These are phyloP conservation scores for Pneumocystis oryctolagi DNA, from an alignment of 1,139 yeast genomes.

Conservation along the genomic window DNA sequence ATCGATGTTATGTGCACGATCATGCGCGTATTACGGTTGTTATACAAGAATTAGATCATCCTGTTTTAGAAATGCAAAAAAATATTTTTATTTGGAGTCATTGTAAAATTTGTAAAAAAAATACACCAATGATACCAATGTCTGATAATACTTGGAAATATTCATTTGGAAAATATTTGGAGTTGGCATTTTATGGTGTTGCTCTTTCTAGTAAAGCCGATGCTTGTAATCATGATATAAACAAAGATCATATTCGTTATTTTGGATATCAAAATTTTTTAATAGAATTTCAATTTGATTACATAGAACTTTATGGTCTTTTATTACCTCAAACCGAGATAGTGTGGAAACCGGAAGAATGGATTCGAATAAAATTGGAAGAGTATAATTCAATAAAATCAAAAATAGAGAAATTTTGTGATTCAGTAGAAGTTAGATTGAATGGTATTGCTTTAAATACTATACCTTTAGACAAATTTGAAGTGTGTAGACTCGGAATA, in stretches of 20 bases:
- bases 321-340: conserved; percentile 61
- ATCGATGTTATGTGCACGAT: conserved; percentile 80
- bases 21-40: conserved; percentile 65
- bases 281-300: conserved; percentile 61
- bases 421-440: conserved; percentile 56
- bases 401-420: conserved; percentile 49
- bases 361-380: conserved; percentile 53
- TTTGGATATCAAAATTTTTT: conserved; percentile 73
- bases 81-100: conserved; percentile 84
- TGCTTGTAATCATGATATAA: conserved; percentile 63
- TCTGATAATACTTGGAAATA: conserved; percentile 79
- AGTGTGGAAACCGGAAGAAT: conserved; percentile 59
- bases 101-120: conserved; percentile 62
- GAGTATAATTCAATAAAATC: conserved; percentile 40
- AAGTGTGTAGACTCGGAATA: conserved; percentile 48
- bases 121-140: conserved; percentile 74
- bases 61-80: conserved; percentile 46
- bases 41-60: conserved; percentile 45
- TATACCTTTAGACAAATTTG: conserved; percentile 45
- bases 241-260: conserved; percentile 65
- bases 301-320: conserved; percentile 61
- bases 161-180: conserved; percentile 86
- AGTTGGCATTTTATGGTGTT: conserved; percentile 66
- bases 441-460: conserved; percentile 69
- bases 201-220: conserved; percentile 33